A percentile compares a stretch with the other conserved stretches of the same genome.
Evolutionary conservation across 257 asterid species (phyloP).

Genomic region (Salvia miltiorrhiza): DNA sequence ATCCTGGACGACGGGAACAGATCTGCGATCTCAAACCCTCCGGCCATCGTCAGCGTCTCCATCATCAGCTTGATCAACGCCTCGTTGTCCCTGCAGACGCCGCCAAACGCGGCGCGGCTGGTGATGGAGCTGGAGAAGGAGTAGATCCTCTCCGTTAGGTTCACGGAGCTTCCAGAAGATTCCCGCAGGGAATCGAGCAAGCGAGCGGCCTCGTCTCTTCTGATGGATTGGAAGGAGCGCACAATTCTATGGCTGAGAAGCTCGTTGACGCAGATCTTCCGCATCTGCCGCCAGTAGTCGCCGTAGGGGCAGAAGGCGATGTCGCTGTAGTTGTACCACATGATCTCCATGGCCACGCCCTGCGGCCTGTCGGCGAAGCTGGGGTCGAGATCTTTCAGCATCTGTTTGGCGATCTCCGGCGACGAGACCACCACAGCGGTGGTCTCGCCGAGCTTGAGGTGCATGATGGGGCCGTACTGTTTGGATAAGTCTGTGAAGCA

Average conservation of each 20-base stretch:
- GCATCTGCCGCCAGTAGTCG: slow-evolving; percentile 30
- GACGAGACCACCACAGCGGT: neutral
- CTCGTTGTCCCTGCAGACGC: neutral
- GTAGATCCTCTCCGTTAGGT: slow-evolving; percentile 6
- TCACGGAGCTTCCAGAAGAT: neutral
- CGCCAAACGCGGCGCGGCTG: slow-evolving; percentile 23
- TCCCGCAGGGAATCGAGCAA: neutral
- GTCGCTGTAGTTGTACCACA: slow-evolving; percentile 24
- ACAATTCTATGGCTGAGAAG: slow-evolving; percentile 24
- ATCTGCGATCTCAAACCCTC: slow-evolving; percentile 20
- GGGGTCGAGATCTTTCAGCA: neutral
- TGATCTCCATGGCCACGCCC: neutral
- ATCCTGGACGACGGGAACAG: slow-evolving; percentile 15
- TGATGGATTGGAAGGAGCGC: slow-evolving; percentile 2
- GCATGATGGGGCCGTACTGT: neutral
- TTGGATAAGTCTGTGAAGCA: neutral
- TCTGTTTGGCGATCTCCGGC: neutral
- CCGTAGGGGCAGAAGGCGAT: slow-evolving; percentile 18
- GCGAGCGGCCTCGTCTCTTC: slow-evolving; percentile 14
- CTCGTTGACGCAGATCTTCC: slow-evolving; percentile 27
- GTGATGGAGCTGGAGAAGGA: slow-evolving; percentile 11
- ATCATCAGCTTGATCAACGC: neutral
- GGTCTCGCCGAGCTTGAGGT: slow-evolving; percentile 12
- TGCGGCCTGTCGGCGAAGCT: neutral
- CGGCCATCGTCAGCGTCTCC: neutral